Base-by-base conservation (phyloP, 108 stramenopile species). In the Cyclotella baltica region DNA sequence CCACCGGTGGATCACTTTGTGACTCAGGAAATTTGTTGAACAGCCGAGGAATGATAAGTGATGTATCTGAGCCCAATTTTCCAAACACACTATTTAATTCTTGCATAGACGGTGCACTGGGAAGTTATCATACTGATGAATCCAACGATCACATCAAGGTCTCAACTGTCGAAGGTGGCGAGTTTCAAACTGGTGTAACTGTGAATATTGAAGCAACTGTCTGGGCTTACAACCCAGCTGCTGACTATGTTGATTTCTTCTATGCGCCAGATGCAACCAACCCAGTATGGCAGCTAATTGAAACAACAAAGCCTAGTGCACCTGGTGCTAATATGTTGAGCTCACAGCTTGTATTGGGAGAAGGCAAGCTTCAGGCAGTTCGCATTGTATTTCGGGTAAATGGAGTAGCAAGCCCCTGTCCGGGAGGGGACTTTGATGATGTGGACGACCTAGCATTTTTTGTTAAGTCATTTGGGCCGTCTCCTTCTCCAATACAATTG, bases 241-340 rank as follows among this genome's bases (percentile, higher is more conserved):
- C n/a, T n/a, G 55, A 57, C 52, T 74, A 33, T 35, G 33, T 2
- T 36, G 61, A 62, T 37, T 62, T 62, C 35, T 62, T 36, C 50
- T 76, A 56, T 40, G 75, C 75, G 18, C 18, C 67, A 28, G 67
- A 76, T 76, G 67, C 67, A 29, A 58, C 67, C 25, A 16, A 56
- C 27, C 75, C 75, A 38, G 19, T 34, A 31, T 76, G 75, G 67
- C 27, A 68, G 25, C 34, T 57, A 16, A 76, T 76, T 57, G 20
- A 0, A 6, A 76, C 75, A 15, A 22, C 16, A 16, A 40, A 76
- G 27, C 67, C 75, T 4, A 59, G 25, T n/a, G 1, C 28, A n/a
- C 5, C 0, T 53, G 50, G 53, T 13, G 16, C 30, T 29, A 29
- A 33, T 25, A 55, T 22, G 11, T 25, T 76, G 18, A 57, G 4